These are phyloP conservation scores for Rhizopus sp. DNA, from an alignment of 371 early-diverging fungal species.

Conservation along the genomic window DNA sequence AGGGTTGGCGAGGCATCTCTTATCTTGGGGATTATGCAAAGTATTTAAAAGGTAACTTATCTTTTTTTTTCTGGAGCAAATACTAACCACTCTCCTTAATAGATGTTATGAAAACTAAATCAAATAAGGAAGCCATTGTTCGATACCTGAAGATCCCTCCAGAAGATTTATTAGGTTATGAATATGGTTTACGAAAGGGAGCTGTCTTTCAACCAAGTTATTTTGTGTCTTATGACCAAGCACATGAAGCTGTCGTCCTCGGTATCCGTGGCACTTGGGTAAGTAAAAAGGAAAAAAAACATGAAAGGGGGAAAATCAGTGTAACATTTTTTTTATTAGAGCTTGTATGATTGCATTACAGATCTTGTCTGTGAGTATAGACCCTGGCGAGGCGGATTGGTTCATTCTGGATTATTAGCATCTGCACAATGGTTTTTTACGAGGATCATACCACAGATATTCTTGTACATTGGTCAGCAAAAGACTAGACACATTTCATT, in stretches of 20 bases:
- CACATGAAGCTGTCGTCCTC: constrained; percentile 68
- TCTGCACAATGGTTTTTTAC: constrained; percentile 78
- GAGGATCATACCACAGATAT: constrained; percentile 71
- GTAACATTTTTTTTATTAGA: constrained; percentile 54
- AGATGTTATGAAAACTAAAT: constrained; percentile 68
- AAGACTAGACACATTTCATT: constrained; percentile 19
- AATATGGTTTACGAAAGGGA: constrained; percentile 68
- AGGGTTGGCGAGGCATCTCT: constrained; percentile 54
- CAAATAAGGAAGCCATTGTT: constrained; percentile 70
- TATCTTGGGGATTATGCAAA: constrained; percentile 56
- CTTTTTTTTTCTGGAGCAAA: background rate
- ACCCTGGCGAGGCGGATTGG: constrained; percentile 84
- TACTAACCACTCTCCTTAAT: background rate
- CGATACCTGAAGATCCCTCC: constrained; percentile 67
- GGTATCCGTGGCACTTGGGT: constrained; percentile 88
- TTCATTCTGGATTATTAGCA: constrained; percentile 80
- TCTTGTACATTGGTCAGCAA: constrained; percentile 33
- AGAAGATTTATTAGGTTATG: constrained; percentile 77
- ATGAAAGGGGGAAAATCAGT: constrained; percentile 58
- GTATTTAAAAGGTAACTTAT: constrained; percentile 37
- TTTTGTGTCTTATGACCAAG: constrained; percentile 73
- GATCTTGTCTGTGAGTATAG: constrained; percentile 81
- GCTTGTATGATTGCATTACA: constrained; percentile 38
- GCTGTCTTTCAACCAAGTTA: constrained; percentile 82
- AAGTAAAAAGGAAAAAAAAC: constrained; percentile 8